Evolutionary conservation across 495 filamentous ascomycete species (phyloP).

Genomic region (Acidiella bohemica): DNA sequence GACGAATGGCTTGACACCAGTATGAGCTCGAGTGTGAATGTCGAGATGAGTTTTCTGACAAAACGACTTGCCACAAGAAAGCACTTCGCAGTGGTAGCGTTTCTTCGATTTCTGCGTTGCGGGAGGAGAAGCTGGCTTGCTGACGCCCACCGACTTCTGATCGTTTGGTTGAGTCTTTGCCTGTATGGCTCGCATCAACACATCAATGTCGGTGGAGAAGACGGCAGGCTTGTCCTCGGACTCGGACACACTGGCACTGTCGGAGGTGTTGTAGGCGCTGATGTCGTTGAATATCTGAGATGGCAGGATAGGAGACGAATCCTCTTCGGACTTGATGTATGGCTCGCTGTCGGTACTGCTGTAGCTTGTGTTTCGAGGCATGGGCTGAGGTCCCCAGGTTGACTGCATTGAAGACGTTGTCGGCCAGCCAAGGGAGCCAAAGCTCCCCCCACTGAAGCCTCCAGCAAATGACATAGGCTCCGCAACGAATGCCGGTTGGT

Average conservation of each 20-base stretch:
- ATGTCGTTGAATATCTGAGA: conserved; percentile 22
- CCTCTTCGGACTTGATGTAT: conserved; percentile 26
- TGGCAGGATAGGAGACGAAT: conserved; percentile 25
- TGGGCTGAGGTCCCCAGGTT: background rate
- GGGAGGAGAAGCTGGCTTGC: conserved; percentile 17
- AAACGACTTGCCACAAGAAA: conserved; percentile 69
- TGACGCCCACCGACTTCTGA: conserved; percentile 25
- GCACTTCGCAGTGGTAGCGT: conserved; percentile 61
- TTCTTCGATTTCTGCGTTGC: conserved; percentile 33
- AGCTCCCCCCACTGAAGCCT: background rate
- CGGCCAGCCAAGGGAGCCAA: conserved; percentile 13
- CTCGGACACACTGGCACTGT: conserved; percentile 9
- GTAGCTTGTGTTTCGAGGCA: background rate
- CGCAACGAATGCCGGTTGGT: background rate
- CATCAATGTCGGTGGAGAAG: conserved; percentile 74
- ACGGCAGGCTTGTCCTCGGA: conserved; percentile 28
- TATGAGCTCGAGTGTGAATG: conserved; percentile 81
- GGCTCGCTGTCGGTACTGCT: conserved; percentile 10
- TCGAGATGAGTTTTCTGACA: conserved; percentile 88
- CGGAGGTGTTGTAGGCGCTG: conserved; percentile 1
- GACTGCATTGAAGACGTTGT: background rate
- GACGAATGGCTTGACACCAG: conserved; percentile 79
- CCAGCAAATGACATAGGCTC: background rate
- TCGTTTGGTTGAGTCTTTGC: conserved; percentile 41
- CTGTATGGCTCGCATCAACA: conserved; percentile 87